These are phyloP conservation scores for Pythium brachiatum DNA, from an alignment of 352 stramenopile genomes.

Conservation along the genomic window DNA sequence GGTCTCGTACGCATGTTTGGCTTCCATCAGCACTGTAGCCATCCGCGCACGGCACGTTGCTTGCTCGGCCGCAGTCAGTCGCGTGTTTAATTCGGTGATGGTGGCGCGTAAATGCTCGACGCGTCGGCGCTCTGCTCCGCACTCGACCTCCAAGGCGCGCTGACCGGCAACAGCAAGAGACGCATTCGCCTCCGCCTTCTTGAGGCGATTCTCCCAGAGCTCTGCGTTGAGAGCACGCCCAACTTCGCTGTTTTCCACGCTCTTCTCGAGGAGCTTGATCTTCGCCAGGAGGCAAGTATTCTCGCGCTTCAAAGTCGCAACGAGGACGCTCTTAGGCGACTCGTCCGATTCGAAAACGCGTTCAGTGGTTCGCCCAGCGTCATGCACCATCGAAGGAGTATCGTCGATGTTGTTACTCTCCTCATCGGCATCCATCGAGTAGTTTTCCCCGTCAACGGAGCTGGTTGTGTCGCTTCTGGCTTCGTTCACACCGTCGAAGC, in stretches of 20 bases:
- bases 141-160: neutral
- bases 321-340: neutral
- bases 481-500: neutral
- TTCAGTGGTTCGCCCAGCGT: neutral
- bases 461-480: neutral
- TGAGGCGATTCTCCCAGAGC: neutral
- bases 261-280: neutral
- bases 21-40: neutral
- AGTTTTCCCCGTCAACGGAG: neutral
- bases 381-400: neutral
- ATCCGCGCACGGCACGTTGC: neutral
- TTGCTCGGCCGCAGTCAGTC: neutral
- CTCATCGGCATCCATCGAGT: neutral
- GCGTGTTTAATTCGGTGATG: neutral
- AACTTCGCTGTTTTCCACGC: neutral
- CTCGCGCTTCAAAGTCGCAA: neutral
- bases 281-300: neutral
- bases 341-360: neutral
- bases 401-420: neutral
- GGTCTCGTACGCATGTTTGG: neutral
- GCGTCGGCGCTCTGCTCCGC: neutral
- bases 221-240: neutral
- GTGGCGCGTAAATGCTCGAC: neutral
- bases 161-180: neutral
- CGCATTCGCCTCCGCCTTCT: neutral